These are phyloP conservation scores for Fusarium sp. DNA, from an alignment of 2,329 filamentous ascomycete genomes.

Conservation along the genomic window DNA sequence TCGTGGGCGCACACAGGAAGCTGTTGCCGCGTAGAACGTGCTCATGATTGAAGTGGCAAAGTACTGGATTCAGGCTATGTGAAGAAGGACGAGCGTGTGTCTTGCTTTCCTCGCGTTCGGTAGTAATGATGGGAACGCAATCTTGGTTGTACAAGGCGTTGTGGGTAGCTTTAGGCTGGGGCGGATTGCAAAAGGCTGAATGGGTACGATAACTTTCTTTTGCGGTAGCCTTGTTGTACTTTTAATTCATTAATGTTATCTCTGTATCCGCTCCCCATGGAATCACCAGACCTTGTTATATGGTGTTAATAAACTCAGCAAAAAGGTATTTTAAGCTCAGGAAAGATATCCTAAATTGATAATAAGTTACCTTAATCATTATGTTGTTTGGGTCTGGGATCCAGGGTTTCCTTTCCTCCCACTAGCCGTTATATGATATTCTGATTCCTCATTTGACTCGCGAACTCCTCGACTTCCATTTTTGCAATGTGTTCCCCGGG, in stretches of 20 bases:
- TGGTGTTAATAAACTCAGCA: not conserved
- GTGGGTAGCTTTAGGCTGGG: constrained; percentile 30
- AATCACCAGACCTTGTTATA: not conserved
- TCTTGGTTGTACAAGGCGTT: constrained; percentile 42
- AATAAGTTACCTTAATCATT: not conserved
- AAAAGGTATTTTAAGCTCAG: not conserved
- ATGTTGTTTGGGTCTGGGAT: not conserved
- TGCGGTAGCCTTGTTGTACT: constrained; percentile 39
- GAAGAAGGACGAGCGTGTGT: not conserved
- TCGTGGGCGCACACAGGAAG: constrained; percentile 63
- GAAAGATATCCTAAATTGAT: not conserved
- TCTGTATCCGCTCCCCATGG: not conserved
- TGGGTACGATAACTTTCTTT: constrained; percentile 35
- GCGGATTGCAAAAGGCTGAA: constrained; percentile 36
- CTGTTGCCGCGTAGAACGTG: constrained; percentile 53
- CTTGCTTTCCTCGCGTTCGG: constrained; percentile 5
- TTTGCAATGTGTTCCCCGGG: constrained; percentile 85
- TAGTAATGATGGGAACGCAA: constrained; percentile 33
- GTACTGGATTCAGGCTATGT: not conserved
- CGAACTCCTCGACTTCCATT: constrained; percentile 85
- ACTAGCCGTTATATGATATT: constrained; percentile 3
- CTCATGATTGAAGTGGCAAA: constrained; percentile 2
- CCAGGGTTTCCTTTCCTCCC: not conserved
- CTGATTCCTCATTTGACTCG: constrained; percentile 56
- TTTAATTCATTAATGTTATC: constrained; percentile 41